These are phyloP conservation scores for Ustanciosporium gigantosporum DNA, from an alignment of 1,284 basidiomycete species.

Conservation along the genomic window DNA sequence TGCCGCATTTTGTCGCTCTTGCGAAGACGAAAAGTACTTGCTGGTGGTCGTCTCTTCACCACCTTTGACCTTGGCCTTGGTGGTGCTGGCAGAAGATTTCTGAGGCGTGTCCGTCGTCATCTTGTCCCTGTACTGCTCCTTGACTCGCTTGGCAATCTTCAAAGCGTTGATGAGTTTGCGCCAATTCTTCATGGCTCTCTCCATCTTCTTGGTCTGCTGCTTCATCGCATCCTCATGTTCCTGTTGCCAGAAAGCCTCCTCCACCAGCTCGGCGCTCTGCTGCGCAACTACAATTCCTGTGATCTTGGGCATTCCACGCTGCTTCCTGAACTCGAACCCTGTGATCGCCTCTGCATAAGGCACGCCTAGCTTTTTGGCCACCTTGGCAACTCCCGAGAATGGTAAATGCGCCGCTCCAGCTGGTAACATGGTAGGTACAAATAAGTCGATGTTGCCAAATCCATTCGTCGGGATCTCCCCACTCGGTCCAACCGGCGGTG, in stretches of 20 bases:
- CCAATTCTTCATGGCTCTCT: slow-evolving; percentile 86
- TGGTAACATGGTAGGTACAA: slow-evolving; percentile 92
- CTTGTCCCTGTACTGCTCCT: slow-evolving; percentile 71
- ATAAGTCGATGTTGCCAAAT: slow-evolving; percentile 96
- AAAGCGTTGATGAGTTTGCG: slow-evolving; percentile 81
- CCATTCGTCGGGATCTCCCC: slow-evolving; percentile 91
- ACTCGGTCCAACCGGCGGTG: slow-evolving; percentile 74
- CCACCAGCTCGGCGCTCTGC: slow-evolving; percentile 75
- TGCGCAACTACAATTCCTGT: slow-evolving; percentile 83
- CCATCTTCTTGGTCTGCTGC: slow-evolving; percentile 71
- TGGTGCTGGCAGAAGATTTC: too few relatives aligned
- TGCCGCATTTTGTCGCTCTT: not conserved
- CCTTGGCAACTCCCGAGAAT: slow-evolving; percentile 68
- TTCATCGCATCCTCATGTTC: slow-evolving; percentile 78
- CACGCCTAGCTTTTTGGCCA: slow-evolving; percentile 82
- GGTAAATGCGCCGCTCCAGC: slow-evolving; percentile 82
- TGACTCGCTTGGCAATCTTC: slow-evolving; percentile 78
- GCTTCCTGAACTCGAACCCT: slow-evolving; percentile 93
- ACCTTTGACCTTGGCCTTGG: not conserved
- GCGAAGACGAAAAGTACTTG: not conserved
- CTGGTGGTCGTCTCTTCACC: not conserved
- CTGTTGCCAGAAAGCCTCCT: slow-evolving; percentile 85
- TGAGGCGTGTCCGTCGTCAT: too few relatives aligned
- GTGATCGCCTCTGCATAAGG: slow-evolving; percentile 92
- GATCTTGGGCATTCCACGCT: slow-evolving; percentile 80